Evolutionary conservation across 2,329 filamentous ascomycete species (phyloP).

Genomic region (Colletotrichum acutatum): DNA sequence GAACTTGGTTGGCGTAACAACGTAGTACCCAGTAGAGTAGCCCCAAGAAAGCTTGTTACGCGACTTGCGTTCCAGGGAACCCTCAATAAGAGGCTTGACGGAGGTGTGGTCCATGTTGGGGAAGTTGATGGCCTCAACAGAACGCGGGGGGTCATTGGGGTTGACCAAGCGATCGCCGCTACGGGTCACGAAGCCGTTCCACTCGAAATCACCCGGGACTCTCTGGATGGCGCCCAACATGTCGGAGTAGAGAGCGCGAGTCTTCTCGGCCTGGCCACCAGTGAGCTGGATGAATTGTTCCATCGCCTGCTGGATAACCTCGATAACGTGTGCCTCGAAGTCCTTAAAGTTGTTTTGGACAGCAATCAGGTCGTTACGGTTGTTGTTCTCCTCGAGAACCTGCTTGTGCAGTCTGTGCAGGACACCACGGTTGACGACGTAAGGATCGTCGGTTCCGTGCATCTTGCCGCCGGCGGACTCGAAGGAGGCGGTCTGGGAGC

Average conservation of each 20-base stretch:
- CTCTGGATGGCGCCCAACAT: slow-evolving; percentile 82
- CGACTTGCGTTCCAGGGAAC: slow-evolving; percentile 89
- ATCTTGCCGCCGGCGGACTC: slow-evolving; percentile 81
- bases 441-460: slow-evolving; percentile 83
- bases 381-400: slow-evolving; percentile 94
- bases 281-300: slow-evolving; percentile 85
- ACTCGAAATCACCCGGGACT: slow-evolving; percentile 89
- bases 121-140: slow-evolving; percentile 80
- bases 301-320: slow-evolving; percentile 84
- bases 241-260: slow-evolving; percentile 83
- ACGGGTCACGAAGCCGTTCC: slow-evolving; percentile 83
- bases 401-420: slow-evolving; percentile 89
- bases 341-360: slow-evolving; percentile 91
- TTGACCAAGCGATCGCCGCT: slow-evolving; percentile 80
- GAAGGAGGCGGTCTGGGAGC: slow-evolving; percentile 83
- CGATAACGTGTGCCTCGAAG: slow-evolving; percentile 88
- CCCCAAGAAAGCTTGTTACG: slow-evolving; percentile 84
- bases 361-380: slow-evolving; percentile 87
- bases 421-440: slow-evolving; percentile 84
- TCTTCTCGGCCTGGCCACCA: slow-evolving; percentile 83
- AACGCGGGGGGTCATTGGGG: slow-evolving; percentile 78
- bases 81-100: slow-evolving; percentile 87
- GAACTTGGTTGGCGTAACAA: slow-evolving; percentile 87
- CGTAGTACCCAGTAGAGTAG: slow-evolving; percentile 87
- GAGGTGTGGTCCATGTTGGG: slow-evolving; percentile 87